Percentiles rank a stretch among this genome's conserved stretches.
These are phyloP conservation scores for Neotropicomus parvogracilis DNA, from an alignment of 1,284 basidiomycete genomes.

Conservation along the genomic window DNA sequence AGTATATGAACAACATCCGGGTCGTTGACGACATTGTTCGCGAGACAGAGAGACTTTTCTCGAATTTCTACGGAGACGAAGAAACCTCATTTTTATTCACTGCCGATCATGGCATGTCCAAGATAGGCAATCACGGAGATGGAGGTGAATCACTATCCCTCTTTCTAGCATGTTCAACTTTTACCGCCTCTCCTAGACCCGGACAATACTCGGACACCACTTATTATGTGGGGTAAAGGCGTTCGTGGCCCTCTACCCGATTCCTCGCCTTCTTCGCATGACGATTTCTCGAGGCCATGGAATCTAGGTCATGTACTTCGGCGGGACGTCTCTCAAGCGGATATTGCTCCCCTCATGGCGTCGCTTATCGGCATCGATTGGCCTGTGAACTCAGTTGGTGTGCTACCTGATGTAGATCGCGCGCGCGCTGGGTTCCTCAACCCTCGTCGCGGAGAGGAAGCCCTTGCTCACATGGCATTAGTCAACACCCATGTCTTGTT, in stretches of 20 bases:
- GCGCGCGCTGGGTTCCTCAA: conserved; percentile 53
- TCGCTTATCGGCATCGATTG: conserved; percentile 66
- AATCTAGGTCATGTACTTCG: conserved; percentile 52
- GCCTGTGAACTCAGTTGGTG: conserved; percentile 76
- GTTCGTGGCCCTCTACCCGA: conserved; percentile 64
- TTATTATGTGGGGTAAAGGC: conserved; percentile 83
- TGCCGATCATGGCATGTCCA: conserved; percentile 90
- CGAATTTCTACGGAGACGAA: conserved; percentile 63
- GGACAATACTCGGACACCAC: conserved; percentile 83
- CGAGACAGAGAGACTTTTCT: conserved; percentile 61
- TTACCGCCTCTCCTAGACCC: conserved; percentile 52
- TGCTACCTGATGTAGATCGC: conserved; percentile 65
- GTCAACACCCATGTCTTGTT: conserved; percentile 74
- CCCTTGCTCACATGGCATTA: conserved; percentile 55
- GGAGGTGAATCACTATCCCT: conserved; percentile 52
- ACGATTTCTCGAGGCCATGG: conserved; percentile 68
- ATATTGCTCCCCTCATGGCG: conserved; percentile 79
- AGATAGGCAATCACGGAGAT: conserved; percentile 87
- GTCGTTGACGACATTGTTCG: conserved; percentile 79
- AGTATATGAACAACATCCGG: conserved; percentile 85
- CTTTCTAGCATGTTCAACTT: conserved; percentile 3
- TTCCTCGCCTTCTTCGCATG: conserved; percentile 54
- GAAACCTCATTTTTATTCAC: conserved; percentile 83
- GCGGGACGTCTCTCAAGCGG: conserved; percentile 81
- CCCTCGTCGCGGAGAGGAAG: conserved; percentile 34